Conservation (phyloP, 2,329 filamentous ascomycete species). For the Davidsoniella neocaledoniae region DNA sequence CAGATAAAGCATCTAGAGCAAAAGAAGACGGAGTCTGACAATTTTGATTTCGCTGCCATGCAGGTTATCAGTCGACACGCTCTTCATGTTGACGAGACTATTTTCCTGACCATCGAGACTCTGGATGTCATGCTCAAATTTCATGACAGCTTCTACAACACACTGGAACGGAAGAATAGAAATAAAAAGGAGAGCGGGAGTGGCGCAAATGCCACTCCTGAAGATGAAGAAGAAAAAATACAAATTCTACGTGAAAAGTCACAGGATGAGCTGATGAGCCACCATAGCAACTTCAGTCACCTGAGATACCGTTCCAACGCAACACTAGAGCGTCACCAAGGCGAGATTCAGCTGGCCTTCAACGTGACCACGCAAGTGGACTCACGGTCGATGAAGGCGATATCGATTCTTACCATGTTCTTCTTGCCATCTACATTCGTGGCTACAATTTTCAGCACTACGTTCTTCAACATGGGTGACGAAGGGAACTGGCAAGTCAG, state of each 20-base stretch:
- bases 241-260: too few relatives aligned
- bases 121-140: neutral
- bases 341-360: slow-evolving; percentile 4
- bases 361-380: slow-evolving; percentile 6
- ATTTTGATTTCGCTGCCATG: neutral
- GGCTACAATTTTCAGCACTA: slow-evolving; percentile 7
- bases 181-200: too few relatives aligned
- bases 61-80: slow-evolving; percentile 1
- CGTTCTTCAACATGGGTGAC: slow-evolving; percentile 5
- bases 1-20: neutral
- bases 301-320: neutral
- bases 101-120: neutral
- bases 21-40: neutral
- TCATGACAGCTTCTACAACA: neutral
- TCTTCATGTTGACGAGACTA: neutral
- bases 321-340: neutral
- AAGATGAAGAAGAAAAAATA: neutral
- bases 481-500: neutral
- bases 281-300: too few relatives aligned
- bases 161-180: neutral
- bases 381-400: slow-evolving; percentile 10
- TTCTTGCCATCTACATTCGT: slow-evolving; percentile 12
- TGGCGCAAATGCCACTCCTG: neutral
- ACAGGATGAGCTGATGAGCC: too few relatives aligned
- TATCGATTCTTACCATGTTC: slow-evolving; percentile 12